Conservation (phyloP, 768 basidiomycete genomes). For the Amanita subjunquillea region DNA sequence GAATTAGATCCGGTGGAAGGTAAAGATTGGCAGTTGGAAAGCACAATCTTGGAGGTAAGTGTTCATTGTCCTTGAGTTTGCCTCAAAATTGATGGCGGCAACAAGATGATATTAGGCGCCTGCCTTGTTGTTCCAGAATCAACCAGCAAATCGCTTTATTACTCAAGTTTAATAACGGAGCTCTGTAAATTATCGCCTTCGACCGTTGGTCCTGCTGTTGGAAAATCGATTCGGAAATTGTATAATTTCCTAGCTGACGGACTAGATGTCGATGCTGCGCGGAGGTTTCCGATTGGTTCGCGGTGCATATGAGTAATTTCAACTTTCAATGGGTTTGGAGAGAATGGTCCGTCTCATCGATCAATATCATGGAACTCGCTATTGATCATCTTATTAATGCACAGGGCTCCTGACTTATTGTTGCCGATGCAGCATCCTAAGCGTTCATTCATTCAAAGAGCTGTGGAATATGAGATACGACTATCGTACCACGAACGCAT, state of each 20-base stretch:
- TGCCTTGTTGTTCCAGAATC: conserved; percentile 73
- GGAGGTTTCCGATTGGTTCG: conserved; percentile 93
- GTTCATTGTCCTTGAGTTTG: background rate
- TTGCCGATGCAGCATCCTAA: conserved; percentile 74
- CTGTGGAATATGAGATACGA: conserved; percentile 83
- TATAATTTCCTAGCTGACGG: conserved; percentile 76
- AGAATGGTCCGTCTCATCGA: conserved; percentile 64
- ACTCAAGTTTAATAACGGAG: conserved; percentile 83
- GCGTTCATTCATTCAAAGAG: conserved; percentile 77
- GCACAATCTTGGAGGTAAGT: conserved; percentile 73
- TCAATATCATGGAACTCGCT: background rate
- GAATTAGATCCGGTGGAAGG: conserved; percentile 40
- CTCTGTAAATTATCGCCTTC: conserved; percentile 89
- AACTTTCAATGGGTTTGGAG: conserved; percentile 99
- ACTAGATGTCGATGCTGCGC: conserved; percentile 74
- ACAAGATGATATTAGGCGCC: conserved; percentile 60
- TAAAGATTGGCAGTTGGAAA: conserved; percentile 84
- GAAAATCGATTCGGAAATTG: conserved; percentile 86
- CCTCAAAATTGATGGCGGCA: background rate
- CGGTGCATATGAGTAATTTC: conserved; percentile 95
- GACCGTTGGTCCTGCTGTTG: conserved; percentile 92
- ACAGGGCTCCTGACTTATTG: conserved; percentile 78
- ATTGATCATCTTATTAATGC: background rate
- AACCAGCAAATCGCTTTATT: conserved; percentile 72
- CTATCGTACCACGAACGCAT: conserved; percentile 92